Evolutionary conservation across 768 basidiomycete genomes (phyloP).

Genomic region (Pleurotus pulmonarius): DNA sequence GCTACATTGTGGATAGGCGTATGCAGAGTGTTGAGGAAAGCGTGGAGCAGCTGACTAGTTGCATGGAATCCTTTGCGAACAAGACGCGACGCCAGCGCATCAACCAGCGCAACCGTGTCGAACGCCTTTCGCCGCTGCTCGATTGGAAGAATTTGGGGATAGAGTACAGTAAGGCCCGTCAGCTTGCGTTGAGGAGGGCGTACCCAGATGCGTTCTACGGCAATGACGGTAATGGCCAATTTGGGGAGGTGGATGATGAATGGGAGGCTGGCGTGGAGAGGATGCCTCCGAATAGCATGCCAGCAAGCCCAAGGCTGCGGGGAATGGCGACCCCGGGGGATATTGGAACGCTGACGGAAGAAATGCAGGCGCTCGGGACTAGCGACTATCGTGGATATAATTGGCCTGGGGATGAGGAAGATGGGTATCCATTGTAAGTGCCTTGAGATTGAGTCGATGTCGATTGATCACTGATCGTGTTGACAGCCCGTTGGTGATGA

Average conservation of each 20-base stretch:
- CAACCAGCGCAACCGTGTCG: slow-evolving; percentile 98
- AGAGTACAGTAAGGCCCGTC: slow-evolving; percentile 94
- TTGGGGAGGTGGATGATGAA: slow-evolving; percentile 35
- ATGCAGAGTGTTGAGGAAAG: slow-evolving; percentile 89
- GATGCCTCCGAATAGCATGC: slow-evolving; percentile 70
- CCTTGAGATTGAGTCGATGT: slow-evolving; percentile 8
- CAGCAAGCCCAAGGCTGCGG: slow-evolving; percentile 82
- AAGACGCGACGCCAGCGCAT: slow-evolving; percentile 96
- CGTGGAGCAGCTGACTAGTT: slow-evolving; percentile 74
- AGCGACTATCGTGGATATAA: slow-evolving; percentile 78
- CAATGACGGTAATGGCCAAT: slow-evolving; percentile 41
- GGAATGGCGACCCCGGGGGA: slow-evolving; percentile 93
- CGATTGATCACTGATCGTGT: background rate
- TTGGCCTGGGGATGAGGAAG: slow-evolving; percentile 60
- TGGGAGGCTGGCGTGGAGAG: slow-evolving; percentile 66
- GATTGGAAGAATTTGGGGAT: slow-evolving; percentile 99
- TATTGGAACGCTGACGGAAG: slow-evolving; percentile 85
- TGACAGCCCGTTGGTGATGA: slow-evolving; percentile 81
- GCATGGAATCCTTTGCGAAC: slow-evolving; percentile 70
- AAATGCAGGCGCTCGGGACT: slow-evolving; percentile 88
- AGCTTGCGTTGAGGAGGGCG: slow-evolving; percentile 85
- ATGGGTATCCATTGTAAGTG: slow-evolving; percentile 84
- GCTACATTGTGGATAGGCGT: slow-evolving; percentile 94
- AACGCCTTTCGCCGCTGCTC: slow-evolving; percentile 85
- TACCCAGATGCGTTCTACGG: slow-evolving; percentile 93